Base-by-base conservation (phyloP, 768 basidiomycete species). In the Leccinum rimulosum region DNA sequence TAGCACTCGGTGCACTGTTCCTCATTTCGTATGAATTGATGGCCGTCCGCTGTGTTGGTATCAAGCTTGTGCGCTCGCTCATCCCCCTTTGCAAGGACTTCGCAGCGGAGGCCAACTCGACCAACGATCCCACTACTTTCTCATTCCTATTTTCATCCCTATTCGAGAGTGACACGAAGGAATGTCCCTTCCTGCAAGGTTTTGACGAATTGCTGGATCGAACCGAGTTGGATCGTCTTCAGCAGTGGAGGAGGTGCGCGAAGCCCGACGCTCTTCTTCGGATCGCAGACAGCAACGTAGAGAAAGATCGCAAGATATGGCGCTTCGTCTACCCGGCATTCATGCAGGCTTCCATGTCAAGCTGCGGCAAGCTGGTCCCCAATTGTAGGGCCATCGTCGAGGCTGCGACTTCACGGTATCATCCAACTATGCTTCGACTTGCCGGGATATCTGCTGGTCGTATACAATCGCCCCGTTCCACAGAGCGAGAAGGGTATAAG, bases 1-100 rank as follows among this genome's bases (percentile, higher is more conserved):
- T 94, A 30, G 85, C 88, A 61, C 84, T 85, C 0, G 91, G 86
- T 2, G 82, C 83, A 2, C 68, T 95, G 47, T 94, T 95, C 68
- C 74, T 95, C 54, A 77, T 95, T 56, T 79, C 88, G 12, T 81
- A 86, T 55, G 81, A 83, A 59, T 70, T 70, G 30, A 71, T 77
- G 52, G 59, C 75, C 3, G 80, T 90, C 9, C 82, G 84, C 52
- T 75, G 75, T 14, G 78, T 80, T 19, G 93, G 89, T 1, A 80
- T 88, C 31, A 84, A 85, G 68, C 76, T 88, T 15, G 66, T 91
- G 9, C 83, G 88, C 36, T 76, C 82, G 33, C 73, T 92, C 47
- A 79, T 82, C 14, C 70, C 73, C 1, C 67, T 90, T 40, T 72
- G 79, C 52, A 69, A 75, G 6, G 76, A 84, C 50, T 59, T 88